Evolutionary conservation across 2,329 filamentous ascomycete genomes (phyloP), one percentile per base, ranked within the genome.

Genomic region (Ophiostoma triangulosporum): DNA sequence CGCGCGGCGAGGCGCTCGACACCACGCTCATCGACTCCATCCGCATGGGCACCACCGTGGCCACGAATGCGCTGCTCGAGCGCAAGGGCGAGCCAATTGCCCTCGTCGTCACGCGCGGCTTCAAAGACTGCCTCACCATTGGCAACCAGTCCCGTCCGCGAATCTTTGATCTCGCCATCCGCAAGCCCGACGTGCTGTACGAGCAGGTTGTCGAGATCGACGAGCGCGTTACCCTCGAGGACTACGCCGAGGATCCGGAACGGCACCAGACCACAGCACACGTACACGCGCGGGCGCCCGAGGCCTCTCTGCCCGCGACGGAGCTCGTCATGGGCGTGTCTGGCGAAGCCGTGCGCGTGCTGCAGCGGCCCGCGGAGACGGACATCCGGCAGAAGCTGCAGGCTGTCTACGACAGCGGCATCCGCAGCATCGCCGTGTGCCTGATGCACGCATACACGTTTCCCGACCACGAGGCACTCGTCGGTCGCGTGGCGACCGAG

Each of bases 41-140:
- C 65, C 84, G 90, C 48, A 96, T 96, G 90, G 90, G 90, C 45
- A 96, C 90, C 1, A 96, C 90, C 0, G 89, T 96, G 12, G 90
- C 90, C 9, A 96, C 90, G 0, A 96, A 96, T 66, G 90, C 90
- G 0, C 69, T 96, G 54, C 74, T 96, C 2, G 90, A 96, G 68
- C 75, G 90, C 55, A 95, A 95, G 67, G 90, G 90, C 48, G 89
- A 95, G 69, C 81, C 80, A 60, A 91, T 93, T 64, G 89, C 87
- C 14, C 77, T 96, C 67, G 80, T 95, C 1, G 87, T 94, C 11
- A 95, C 88, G 1, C 83, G 82, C 60, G 90, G 90, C 0, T 95
- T 95, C 73, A 83, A 81, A 60, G 89, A 96, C 66, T 94, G 88
- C 61, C 72, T 95, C 24, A 77, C 83, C 51, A 96, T 96, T 64